Percentiles rank a stretch among this genome's conserved stretches.
Conservation (phyloP, 345 rosid genomes). For the Eucalyptus polyanthemos region DNA sequence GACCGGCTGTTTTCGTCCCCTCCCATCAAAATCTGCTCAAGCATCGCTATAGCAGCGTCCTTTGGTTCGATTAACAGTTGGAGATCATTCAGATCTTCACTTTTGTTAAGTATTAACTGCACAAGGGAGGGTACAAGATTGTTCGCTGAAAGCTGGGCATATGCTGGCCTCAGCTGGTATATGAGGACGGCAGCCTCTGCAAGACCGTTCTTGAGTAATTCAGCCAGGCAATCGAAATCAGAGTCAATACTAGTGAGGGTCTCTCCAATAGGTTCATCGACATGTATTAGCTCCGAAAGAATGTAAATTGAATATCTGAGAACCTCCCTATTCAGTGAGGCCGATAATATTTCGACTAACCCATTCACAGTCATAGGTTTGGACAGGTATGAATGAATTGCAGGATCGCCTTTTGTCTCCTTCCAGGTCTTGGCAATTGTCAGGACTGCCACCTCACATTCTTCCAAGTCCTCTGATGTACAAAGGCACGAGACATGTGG, state of each 20-base stretch:
- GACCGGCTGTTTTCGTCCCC: conserved; percentile 33
- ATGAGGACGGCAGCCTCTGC: conserved; percentile 47
- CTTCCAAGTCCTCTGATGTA: conserved; percentile 46
- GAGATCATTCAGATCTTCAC: conserved; percentile 20
- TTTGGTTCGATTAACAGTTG: conserved; percentile 33
- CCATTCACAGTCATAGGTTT: conserved; percentile 39
- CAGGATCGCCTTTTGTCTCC: conserved; percentile 43
- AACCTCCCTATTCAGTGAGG: conserved; percentile 42
- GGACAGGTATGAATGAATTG: conserved; percentile 37
- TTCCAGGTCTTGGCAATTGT: conserved; percentile 40
- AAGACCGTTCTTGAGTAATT: conserved; percentile 48
- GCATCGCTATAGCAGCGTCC: conserved; percentile 42
- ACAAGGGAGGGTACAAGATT: conserved; percentile 40
- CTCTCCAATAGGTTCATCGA: conserved; percentile 34
- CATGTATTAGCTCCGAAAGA: conserved; percentile 33
- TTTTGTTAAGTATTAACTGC: conserved; percentile 21
- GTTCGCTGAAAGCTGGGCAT: conserved; percentile 36
- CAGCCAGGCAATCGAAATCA: conserved; percentile 48
- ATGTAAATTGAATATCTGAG: conserved; percentile 31
- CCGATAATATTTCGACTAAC: conserved; percentile 39
- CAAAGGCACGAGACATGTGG: conserved; percentile 41
- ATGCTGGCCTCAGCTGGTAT: conserved; percentile 39
- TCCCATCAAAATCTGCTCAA: conserved; percentile 46
- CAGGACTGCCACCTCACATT: conserved; percentile 48
- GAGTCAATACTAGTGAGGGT: conserved; percentile 44